Conservation (phyloP, 2,329 filamentous ascomycete genomes). For the Neobulgaria alba region DNA sequence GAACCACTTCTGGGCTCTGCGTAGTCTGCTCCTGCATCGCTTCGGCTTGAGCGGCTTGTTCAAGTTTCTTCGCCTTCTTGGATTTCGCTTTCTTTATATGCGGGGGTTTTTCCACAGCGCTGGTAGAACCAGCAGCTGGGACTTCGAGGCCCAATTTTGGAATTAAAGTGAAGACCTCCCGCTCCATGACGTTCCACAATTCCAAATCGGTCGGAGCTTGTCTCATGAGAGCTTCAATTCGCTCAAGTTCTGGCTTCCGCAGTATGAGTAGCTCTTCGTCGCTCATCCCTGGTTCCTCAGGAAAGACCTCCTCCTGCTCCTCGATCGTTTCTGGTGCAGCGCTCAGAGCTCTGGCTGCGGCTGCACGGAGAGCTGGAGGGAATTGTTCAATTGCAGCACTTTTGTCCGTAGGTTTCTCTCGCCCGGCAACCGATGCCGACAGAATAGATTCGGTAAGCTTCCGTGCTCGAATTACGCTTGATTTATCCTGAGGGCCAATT, state of each 20-base stretch:
- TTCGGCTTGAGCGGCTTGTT: neutral
- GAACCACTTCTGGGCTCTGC: neutral
- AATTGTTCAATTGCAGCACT: constrained; percentile 20
- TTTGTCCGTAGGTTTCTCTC: constrained; percentile 10
- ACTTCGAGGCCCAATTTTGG: constrained; percentile 44
- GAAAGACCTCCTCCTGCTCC: neutral
- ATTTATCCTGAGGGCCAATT: neutral
- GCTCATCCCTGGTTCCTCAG: neutral
- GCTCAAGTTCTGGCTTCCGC: constrained; percentile 36
- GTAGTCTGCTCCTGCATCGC: constrained; percentile 5
- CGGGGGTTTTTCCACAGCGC: neutral
- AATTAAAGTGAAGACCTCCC: constrained; percentile 56
- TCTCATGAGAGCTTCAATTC: constrained; percentile 47
- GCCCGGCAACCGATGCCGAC: constrained; percentile 1
- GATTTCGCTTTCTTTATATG: constrained; percentile 6
- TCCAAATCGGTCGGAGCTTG: constrained; percentile 50
- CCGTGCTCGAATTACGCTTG: constrained; percentile 1
- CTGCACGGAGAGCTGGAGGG: constrained; percentile 24
- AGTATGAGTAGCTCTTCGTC: constrained; percentile 21
- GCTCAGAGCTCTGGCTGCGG: constrained; percentile 27
- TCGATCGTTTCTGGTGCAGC: constrained; percentile 2
- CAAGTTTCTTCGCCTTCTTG: constrained; percentile 4
- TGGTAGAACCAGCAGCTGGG: neutral
- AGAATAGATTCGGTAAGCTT: constrained; percentile 10
- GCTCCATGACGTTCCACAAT: constrained; percentile 59